These are phyloP conservation scores for Sporobolomyces roseus DNA, from an alignment of 768 basidiomycete genomes.

Conservation along the genomic window DNA sequence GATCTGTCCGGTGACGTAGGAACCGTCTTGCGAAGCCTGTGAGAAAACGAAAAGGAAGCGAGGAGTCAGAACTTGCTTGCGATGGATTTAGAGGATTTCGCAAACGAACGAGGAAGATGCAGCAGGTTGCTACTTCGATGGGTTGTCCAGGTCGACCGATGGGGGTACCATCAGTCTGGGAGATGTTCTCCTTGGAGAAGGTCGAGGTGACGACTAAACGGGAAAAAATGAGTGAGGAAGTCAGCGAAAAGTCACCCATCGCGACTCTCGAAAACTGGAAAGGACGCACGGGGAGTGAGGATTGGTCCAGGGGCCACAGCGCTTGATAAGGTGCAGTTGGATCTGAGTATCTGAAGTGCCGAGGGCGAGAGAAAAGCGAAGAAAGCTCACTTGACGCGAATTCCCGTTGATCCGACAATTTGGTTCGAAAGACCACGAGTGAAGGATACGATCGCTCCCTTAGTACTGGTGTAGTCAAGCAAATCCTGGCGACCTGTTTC, in stretches of 20 bases:
- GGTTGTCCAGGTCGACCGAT: conserved; percentile 58
- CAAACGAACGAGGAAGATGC: conserved; percentile 52
- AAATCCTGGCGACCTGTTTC: too few species aligned
- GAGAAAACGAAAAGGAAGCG: not conserved
- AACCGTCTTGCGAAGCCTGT: conserved; percentile 53
- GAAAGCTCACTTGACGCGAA: conserved; percentile 58
- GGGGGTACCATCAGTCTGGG: conserved; percentile 50
- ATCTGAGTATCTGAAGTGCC: too few species aligned
- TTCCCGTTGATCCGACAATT: conserved; percentile 55
- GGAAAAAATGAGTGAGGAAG: not conserved
- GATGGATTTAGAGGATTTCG: too few species aligned
- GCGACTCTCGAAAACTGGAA: not conserved
- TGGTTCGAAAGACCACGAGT: conserved; percentile 56
- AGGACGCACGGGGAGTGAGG: conserved; percentile 53
- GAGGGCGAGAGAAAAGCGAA: too few species aligned
- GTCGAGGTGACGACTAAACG: conserved; percentile 46
- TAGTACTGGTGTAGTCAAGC: conserved; percentile 53
- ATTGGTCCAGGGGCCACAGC: conserved; percentile 51
- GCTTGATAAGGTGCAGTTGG: too few species aligned
- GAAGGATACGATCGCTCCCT: conserved; percentile 56
- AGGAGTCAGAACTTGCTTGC: not conserved
- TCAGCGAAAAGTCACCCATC: not conserved
- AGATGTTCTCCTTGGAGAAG: conserved; percentile 46
- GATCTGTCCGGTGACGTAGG: conserved; percentile 52
- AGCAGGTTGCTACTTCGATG: conserved; percentile 55